A percentile compares a stretch with the other conserved stretches of the same genome.
Evolutionary conservation across 2,329 filamentous ascomycete species (phyloP).

Genomic region (Venturiaceae sp.): DNA sequence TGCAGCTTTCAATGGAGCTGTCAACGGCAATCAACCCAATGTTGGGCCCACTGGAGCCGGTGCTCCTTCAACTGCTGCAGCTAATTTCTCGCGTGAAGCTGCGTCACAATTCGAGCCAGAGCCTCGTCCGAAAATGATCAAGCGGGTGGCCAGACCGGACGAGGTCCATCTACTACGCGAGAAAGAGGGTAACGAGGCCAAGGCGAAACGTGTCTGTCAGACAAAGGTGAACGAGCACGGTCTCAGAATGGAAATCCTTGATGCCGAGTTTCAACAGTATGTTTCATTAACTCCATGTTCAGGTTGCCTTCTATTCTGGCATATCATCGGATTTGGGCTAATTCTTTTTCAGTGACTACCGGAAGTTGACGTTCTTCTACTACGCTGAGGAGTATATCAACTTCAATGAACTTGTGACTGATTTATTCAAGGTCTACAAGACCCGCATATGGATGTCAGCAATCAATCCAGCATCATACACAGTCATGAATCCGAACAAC

Average conservation of each 20-base stretch:
- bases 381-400: constrained; percentile 98
- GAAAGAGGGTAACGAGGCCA: constrained; percentile 95
- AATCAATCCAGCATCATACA: constrained; percentile 91
- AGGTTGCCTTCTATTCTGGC: background rate
- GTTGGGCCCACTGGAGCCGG: background rate
- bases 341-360: constrained; percentile 69
- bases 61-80: background rate
- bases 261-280: constrained; percentile 97
- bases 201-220: constrained; percentile 92
- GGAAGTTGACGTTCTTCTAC: constrained; percentile 98
- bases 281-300: constrained; percentile 31
- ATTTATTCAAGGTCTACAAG: constrained; percentile 99
- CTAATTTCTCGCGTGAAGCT: constrained; percentile 13
- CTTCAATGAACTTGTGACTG: constrained; percentile 94
- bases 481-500: constrained; percentile 46
- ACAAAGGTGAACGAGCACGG: constrained; percentile 93
- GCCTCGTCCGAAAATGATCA: constrained; percentile 93
- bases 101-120: constrained; percentile 38
- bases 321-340: too few relatives aligned
- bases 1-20: background rate
- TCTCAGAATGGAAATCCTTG: constrained; percentile 95
- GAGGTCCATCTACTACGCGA: constrained; percentile 84
- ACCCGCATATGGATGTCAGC: constrained; percentile 99
- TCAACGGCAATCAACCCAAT: constrained; percentile 2
- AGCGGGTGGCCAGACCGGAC: constrained; percentile 82